phyloP scores from a whole-genome alignment of 495 filamentous ascomycete species.

The Physcia stellaris region DNA sequence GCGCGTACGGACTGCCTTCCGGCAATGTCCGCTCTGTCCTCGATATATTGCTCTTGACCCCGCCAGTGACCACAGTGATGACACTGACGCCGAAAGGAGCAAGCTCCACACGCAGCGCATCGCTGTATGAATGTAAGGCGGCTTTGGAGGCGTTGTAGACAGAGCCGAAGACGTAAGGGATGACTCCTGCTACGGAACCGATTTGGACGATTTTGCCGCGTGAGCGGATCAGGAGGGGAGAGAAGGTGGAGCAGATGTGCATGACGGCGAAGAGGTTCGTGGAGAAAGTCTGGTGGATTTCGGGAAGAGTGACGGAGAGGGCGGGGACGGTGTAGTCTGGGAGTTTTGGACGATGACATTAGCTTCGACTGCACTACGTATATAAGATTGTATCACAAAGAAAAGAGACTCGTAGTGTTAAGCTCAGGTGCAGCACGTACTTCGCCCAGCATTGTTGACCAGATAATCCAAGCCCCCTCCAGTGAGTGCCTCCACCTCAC shows the following conservation, averaged over 20 bases:
- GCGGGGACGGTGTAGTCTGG: slow-evolving; percentile 50
- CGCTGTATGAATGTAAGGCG: slow-evolving; percentile 44
- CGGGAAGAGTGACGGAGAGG: slow-evolving; percentile 37
- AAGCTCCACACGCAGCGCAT: slow-evolving; percentile 45
- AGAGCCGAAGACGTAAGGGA: slow-evolving; percentile 41
- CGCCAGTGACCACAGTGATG: slow-evolving; percentile 45
- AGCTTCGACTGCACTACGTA: not conserved
- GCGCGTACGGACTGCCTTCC: slow-evolving; percentile 35
- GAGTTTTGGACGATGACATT: not conserved
- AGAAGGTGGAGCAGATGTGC: slow-evolving; percentile 42
- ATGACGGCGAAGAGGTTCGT: slow-evolving; percentile 49
- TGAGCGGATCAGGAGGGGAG: slow-evolving; percentile 41
- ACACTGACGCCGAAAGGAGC: slow-evolving; percentile 33
- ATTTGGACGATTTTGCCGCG: slow-evolving; percentile 50
- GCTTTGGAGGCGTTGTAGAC: slow-evolving; percentile 54
- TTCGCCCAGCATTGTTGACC: slow-evolving; percentile 48
- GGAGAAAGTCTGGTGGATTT: slow-evolving; percentile 38
- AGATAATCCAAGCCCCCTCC: slow-evolving; percentile 37
- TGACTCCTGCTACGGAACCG: slow-evolving; percentile 41
- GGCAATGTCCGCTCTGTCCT: slow-evolving; percentile 34
- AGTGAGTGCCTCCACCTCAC: slow-evolving; percentile 28
- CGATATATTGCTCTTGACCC: slow-evolving; percentile 45
- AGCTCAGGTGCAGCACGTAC: not conserved
- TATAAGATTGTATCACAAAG: not conserved
- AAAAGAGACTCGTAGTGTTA: not conserved